Evolutionary conservation across 805 yeast genomes (phyloP), one percentile per base, ranked within the genome.

Genomic region (Dipodascopsis uninucleata): DNA sequence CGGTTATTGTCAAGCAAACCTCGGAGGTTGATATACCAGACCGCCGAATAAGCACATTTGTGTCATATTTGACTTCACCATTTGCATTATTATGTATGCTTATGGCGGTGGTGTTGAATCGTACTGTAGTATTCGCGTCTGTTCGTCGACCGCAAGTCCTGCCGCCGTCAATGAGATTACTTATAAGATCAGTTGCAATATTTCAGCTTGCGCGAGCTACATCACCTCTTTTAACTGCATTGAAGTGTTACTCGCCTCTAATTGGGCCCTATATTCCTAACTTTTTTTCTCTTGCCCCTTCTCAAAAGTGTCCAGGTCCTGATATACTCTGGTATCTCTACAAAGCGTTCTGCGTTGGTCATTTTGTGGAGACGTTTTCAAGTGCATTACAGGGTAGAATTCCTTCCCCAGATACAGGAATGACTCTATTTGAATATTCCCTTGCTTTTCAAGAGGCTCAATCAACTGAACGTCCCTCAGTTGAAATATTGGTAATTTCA

Each of bases 391-490:
- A 73, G 43, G 85, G 84, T 7, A 68, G 68, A 33, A 62, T 66
- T 21, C 83, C 86, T 5, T 70, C 72, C 43, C 72, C 77, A 17
- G 89, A 82, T 44, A 74, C 81, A 12, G 86, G 86, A 0, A 67
- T 83, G 52, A 80, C 93, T 0, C 64, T 84, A 28, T 82, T 84
- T 63, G 93, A 85, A 61, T 82, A 79, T 56, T 81, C 90, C 3
- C 61, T 82, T 12, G 85, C 86, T 9, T 82, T 82, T 58, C 89
- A 83, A 57, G 93, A 84, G 55, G 79, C 75, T 45, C 82, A 74
- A 60, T 69, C 71, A 34, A 64, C 69, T 26, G 66, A 43, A 41
- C 65, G 71, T 38, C 86, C 79, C 25, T 73, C 79, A 1, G 73
- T 69, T 38, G 85, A 72, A 58, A 66, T 75, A 36, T 68, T 76